Conservation (phyloP, 108 stramenopile genomes). For the Pseudonitzschia pungens region DNA sequence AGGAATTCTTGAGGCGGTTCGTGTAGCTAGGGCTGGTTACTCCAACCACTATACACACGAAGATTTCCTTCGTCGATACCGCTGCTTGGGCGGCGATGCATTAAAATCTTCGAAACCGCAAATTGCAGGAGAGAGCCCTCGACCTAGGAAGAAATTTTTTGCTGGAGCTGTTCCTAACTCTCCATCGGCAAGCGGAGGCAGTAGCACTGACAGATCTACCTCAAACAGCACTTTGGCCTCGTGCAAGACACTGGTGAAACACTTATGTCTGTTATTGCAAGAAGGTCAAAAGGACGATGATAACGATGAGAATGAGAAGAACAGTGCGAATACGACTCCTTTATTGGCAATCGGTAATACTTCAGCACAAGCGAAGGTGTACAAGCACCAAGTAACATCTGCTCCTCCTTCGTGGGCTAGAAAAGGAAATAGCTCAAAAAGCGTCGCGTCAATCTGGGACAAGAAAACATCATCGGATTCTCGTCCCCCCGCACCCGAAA, state of each 20-base stretch:
- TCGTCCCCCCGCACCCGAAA: slow-evolving; percentile 21
- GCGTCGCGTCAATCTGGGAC: slow-evolving; percentile 14
- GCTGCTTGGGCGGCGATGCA: slow-evolving; percentile 47
- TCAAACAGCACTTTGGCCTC: slow-evolving; percentile 1
- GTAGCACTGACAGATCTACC: background rate
- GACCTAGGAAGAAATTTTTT: slow-evolving; percentile 8
- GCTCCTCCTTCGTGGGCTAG: slow-evolving; percentile 40
- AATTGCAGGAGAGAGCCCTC: background rate
- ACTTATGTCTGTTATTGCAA: slow-evolving; percentile 29
- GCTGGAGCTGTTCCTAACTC: background rate
- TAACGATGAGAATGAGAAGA: slow-evolving; percentile 35
- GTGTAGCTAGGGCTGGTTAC: slow-evolving; percentile 88
- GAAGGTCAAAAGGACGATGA: slow-evolving; percentile 22
- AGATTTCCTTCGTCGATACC: slow-evolving; percentile 68
- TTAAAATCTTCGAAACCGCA: slow-evolving; percentile 8
- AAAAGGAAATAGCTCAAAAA: background rate
- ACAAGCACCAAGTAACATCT: background rate
- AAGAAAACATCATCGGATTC: slow-evolving; percentile 7
- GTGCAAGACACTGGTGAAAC: slow-evolving; percentile 37
- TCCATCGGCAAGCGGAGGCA: background rate
- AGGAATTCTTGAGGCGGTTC: slow-evolving; percentile 91
- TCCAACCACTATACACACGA: slow-evolving; percentile 83
- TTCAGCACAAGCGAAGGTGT: slow-evolving; percentile 11
- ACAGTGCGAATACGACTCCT: slow-evolving; percentile 12
- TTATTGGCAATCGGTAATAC: background rate